phyloP scores from a whole-genome alignment of 2,329 filamentous ascomycete genomes.

The Aureobasidium sp. region DNA sequence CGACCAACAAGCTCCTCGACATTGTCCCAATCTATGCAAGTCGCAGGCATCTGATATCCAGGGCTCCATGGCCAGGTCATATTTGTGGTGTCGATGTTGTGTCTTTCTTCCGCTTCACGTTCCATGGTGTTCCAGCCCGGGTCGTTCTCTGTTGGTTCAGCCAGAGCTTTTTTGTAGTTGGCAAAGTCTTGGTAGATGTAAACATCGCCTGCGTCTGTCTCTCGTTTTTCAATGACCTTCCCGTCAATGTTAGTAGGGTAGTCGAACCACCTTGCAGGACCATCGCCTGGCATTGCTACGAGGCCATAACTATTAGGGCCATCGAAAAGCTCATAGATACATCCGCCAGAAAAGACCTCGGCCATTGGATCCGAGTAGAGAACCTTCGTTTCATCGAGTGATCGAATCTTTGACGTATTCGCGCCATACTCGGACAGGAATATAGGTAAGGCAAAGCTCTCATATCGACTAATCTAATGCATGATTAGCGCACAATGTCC shows the following conservation, averaged over 20 bases:
- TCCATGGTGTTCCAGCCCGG: neutral
- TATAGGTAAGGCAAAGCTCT: conserved; percentile 17
- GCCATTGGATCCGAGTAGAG: conserved; percentile 22
- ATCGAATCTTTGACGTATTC: neutral
- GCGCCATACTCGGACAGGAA: conserved; percentile 24
- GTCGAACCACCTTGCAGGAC: neutral
- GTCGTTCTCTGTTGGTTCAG: neutral
- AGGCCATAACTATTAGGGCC: conserved; percentile 21
- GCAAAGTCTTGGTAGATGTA: conserved; percentile 25
- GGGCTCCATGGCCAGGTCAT: conserved; percentile 15
- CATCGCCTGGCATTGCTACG: conserved; percentile 9
- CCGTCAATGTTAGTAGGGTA: neutral
- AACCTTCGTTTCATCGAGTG: conserved; percentile 19
- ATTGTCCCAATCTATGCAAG: conserved; percentile 13
- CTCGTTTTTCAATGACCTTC: conserved; percentile 21
- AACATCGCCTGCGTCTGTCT: conserved; percentile 21
- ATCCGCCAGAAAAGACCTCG: conserved; percentile 25
- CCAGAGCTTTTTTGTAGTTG: conserved; percentile 25
- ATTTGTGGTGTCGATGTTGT: neutral
- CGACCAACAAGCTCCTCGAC: neutral
- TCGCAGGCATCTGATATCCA: conserved; percentile 3
- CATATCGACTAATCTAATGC: conserved; percentile 2
- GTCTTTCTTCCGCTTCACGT: neutral
- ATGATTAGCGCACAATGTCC: neutral
- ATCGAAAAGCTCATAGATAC: conserved; percentile 24